A percentile compares a stretch with the other conserved stretches of the same genome.
phyloP scores from a whole-genome alignment of 345 rosid species.

The Eucalyptus paniculata region DNA sequence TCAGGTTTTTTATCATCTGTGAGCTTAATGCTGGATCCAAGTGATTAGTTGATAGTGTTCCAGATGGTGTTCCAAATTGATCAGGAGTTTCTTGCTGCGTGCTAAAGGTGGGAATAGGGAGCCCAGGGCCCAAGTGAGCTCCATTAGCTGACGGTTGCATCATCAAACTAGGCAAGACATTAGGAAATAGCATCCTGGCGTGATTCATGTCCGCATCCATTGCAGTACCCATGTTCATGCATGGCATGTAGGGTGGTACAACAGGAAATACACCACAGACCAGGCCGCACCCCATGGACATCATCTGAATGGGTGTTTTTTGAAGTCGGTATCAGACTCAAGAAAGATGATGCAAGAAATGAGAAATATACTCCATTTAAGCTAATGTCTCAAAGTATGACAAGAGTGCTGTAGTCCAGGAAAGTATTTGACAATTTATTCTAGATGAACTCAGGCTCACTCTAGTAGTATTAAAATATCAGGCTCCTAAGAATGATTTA shows the following conservation, averaged over 20 bases:
- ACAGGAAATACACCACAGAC: constrained; percentile 48
- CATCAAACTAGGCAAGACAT: constrained; percentile 19
- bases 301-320: constrained; percentile 19
- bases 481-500: not conserved
- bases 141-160: not conserved
- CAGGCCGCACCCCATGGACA: constrained; percentile 75
- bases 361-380: not conserved
- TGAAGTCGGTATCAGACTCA: not conserved
- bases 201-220: constrained; percentile 15
- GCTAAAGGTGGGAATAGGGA: not conserved
- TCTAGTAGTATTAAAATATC: not conserved
- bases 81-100: not conserved
- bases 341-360: not conserved
- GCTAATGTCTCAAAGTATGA: not conserved
- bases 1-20: not conserved
- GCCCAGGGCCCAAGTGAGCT: not conserved
- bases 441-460: not conserved
- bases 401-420: not conserved
- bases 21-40: not conserved
- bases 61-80: not conserved
- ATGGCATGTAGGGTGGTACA: not conserved
- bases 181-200: constrained; percentile 53
- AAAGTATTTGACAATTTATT: not conserved
- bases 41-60: not conserved
- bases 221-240: constrained; percentile 15